These are phyloP conservation scores for Penicillium manginii DNA, from an alignment of 495 filamentous ascomycete species.

Conservation along the genomic window DNA sequence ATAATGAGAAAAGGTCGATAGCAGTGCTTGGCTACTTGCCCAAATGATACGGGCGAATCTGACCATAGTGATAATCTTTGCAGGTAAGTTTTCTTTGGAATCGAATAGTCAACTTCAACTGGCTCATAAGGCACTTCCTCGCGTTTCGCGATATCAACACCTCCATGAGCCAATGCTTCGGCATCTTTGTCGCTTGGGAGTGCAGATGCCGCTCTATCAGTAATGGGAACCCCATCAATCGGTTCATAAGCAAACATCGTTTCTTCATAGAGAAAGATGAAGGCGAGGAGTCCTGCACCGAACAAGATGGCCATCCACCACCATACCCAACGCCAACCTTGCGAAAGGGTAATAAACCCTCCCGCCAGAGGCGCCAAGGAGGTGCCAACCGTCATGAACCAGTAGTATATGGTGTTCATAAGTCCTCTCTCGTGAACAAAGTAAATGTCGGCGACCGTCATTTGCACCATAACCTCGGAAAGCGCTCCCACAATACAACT, in stretches of 20 bases:
- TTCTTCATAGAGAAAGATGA: slow-evolving; percentile 27
- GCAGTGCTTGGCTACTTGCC: slow-evolving; percentile 24
- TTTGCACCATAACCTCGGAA: slow-evolving; percentile 46
- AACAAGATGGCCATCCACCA: slow-evolving; percentile 54
- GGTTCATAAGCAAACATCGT: slow-evolving; percentile 15
- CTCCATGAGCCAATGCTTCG: neutral
- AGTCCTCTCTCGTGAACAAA: slow-evolving; percentile 51
- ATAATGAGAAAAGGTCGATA: slow-evolving; percentile 33
- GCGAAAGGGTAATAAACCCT: slow-evolving; percentile 46
- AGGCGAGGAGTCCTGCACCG: slow-evolving; percentile 23
- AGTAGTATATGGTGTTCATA: slow-evolving; percentile 46
- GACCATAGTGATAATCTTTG: slow-evolving; percentile 22
- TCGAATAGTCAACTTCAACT: slow-evolving; percentile 18
- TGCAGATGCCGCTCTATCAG: neutral
- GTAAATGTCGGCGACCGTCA: slow-evolving; percentile 52
- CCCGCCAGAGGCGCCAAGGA: slow-evolving; percentile 45
- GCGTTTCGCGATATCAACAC: neutral
- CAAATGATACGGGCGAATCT: slow-evolving; percentile 23
- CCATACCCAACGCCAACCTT: slow-evolving; percentile 56
- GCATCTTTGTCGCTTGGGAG: slow-evolving; percentile 7
- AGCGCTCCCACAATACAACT: slow-evolving; percentile 43
- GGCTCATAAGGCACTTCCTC: neutral
- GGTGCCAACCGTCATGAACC: slow-evolving; percentile 32
- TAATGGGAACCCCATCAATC: slow-evolving; percentile 15
- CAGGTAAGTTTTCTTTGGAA: slow-evolving; percentile 22